These are phyloP conservation scores for Nymphaea colorata DNA, from an alignment of 164 flowering plant genomes.

Conservation along the genomic window DNA sequence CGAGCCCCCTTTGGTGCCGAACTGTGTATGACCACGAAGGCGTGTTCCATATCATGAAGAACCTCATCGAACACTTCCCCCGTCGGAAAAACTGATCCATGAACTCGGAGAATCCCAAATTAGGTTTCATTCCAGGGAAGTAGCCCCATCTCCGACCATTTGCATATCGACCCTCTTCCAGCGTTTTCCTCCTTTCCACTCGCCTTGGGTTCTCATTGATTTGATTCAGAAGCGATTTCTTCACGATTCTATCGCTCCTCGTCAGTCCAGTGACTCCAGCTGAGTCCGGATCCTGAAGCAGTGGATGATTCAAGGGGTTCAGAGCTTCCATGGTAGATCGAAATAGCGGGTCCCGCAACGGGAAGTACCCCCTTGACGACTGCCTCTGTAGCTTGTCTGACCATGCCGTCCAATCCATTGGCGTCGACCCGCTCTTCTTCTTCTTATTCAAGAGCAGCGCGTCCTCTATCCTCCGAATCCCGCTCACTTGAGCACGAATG, in stretches of 20 bases:
- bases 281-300: conserved; percentile 89
- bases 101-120: conserved; percentile 58
- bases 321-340: conserved; percentile 69
- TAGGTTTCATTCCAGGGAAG: conserved; percentile 57
- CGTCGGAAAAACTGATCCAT: conserved; percentile 60
- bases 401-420: conserved; percentile 95
- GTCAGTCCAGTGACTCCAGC: conserved; percentile 53
- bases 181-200: conserved; percentile 23
- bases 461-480: conserved; percentile 55
- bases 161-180: conserved; percentile 32
- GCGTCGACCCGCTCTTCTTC: conserved; percentile 22
- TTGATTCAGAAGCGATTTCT: conserved; percentile 41
- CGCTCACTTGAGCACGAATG: conserved; percentile 39
- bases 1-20: conserved; percentile 75
- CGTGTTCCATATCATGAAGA: conserved; percentile 95
- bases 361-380: conserved; percentile 46
- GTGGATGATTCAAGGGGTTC: conserved; percentile 75
- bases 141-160: conserved; percentile 93
- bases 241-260: conserved; percentile 61
- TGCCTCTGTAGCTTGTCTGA: conserved; percentile 36
- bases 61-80: conserved; percentile 52
- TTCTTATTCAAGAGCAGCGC: conserved; percentile 52
- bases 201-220: conserved; percentile 38
- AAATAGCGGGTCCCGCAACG: conserved; percentile 74
- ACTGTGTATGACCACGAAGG: conserved; percentile 86